Base-by-base conservation (phyloP, 192 early-diverging fungal species). In the Backusella tarrabulga region DNA sequence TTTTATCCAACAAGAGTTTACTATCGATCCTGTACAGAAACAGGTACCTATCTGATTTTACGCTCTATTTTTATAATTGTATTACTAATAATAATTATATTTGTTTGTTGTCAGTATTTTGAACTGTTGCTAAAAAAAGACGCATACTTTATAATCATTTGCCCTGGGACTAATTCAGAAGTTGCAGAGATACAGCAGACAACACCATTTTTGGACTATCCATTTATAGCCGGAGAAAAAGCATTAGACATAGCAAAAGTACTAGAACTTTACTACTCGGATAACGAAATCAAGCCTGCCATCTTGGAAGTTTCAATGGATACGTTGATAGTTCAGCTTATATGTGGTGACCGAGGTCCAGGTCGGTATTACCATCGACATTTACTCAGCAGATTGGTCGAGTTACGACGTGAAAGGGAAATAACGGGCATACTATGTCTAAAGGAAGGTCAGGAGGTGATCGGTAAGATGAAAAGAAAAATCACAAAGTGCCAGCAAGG, bases 121-220 rank as follows among this genome's bases (percentile, higher is more conserved):
- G 41, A 67, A 14, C 66, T 81, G 17, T 41, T 83, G 21, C 54
- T 83, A 66, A 42, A 40, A 71, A 67, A 77, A 12, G 82, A 83
- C 54, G 82, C 82, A 9, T 83, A 83, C 54, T 83, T 77, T 66
- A 68, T 83, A 26, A 50, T 79, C 17, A 63, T 83, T 34, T 83
- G 82, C 42, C 82, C 82, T n/a, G 82, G 82, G 26, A 42, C 73
- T 5, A 35, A 35, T 6, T n/a, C 23, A 23, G 72, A 67, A 67
- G 38, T 83, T 14, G 34, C 60, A 9, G 29, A 34, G 6, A 77
- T 83, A 14, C 78, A 80, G 41, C 34, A 72, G 6, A 68, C 50
- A 29, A 67, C 76, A 17, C 72, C 34, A 7, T 83, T 79, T 73
- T n/a, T 56, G 26, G n/a, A 38, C 14, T 79, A 83, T 67, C 79